phyloP scores from a whole-genome alignment of 2,329 filamentous ascomycete species.

The Tetracladium maxilliforme region DNA sequence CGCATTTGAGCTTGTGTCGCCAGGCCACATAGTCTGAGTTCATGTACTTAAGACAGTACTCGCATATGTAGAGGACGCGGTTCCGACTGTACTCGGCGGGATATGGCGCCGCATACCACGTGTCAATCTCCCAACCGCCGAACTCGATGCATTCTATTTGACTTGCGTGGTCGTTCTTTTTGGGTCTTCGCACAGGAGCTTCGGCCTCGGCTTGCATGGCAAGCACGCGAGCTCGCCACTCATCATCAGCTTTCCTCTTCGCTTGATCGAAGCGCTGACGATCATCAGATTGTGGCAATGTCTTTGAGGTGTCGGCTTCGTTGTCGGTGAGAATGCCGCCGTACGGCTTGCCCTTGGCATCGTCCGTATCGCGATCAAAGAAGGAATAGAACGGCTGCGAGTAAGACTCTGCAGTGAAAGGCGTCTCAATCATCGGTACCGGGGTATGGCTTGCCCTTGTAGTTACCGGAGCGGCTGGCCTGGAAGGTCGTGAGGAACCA shows the following conservation, averaged over 20 bases:
- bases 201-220: conserved; percentile 49
- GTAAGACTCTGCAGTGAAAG: too few relatives aligned
- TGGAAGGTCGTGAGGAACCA: too few relatives aligned
- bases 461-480: conserved; percentile 30
- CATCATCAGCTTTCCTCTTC: conserved; percentile 79
- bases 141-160: conserved; percentile 99
- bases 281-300: conserved; percentile 67
- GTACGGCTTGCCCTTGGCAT: conserved; percentile 85
- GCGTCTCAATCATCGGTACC: too few relatives aligned
- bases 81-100: conserved; percentile 97
- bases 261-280: conserved; percentile 80
- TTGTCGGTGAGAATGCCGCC: conserved; percentile 80
- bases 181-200: conserved; percentile 46
- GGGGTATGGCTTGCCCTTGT: conserved; percentile 44
- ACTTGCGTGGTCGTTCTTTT: conserved; percentile 78
- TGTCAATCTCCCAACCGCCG: conserved; percentile 94
- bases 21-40: conserved; percentile 97
- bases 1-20: conserved; percentile 94
- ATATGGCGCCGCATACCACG: conserved; percentile 96
- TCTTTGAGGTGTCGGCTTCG: conserved; percentile 84
- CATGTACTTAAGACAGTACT: conserved; percentile 99
- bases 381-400: conserved; percentile 78
- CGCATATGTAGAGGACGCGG: conserved; percentile 93
- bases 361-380: conserved; percentile 77
- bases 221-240: conserved; percentile 62